Conservation (phyloP, 2,329 filamentous ascomycete genomes). For the Paraconiothyrium sp. region DNA sequence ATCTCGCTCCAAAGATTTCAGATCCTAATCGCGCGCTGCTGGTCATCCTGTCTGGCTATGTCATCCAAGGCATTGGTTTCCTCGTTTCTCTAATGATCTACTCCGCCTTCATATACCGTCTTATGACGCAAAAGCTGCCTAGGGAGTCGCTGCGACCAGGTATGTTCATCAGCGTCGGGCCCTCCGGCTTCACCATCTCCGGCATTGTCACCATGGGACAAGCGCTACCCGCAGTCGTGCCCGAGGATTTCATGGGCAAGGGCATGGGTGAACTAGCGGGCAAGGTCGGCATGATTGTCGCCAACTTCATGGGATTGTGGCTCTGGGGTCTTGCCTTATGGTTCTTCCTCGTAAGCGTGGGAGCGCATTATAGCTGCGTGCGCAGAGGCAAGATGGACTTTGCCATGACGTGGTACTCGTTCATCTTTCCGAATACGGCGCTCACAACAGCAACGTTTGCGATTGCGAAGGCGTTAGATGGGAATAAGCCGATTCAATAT, state of each 20-base stretch:
- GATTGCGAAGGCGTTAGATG: conserved; percentile 66
- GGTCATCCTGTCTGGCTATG: conserved; percentile 67
- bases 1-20: conserved; percentile 60
- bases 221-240: conserved; percentile 59
- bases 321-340: conserved; percentile 84
- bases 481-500: conserved; percentile 66
- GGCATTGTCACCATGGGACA: conserved; percentile 68
- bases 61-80: conserved; percentile 72
- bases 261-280: conserved; percentile 61
- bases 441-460: conserved; percentile 77
- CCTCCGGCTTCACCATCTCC: conserved; percentile 73
- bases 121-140: conserved; percentile 89
- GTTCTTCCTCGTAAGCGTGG: conserved; percentile 84
- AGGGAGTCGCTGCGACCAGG: conserved; percentile 78
- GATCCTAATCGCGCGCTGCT: conserved; percentile 56
- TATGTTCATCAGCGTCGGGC: conserved; percentile 87
- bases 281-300: conserved; percentile 63
- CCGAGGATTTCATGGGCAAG: conserved; percentile 65
- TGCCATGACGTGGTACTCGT: conserved; percentile 87
- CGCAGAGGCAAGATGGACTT: conserved; percentile 72
- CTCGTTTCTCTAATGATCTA: conserved; percentile 80
- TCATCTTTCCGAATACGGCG: conserved; percentile 83
- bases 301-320: conserved; percentile 76
- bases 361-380: conserved; percentile 76
- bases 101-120: conserved; percentile 81